Evolutionary conservation across 129 eudicot genomes (phyloP).

Genomic region (Centella asiatica): DNA sequence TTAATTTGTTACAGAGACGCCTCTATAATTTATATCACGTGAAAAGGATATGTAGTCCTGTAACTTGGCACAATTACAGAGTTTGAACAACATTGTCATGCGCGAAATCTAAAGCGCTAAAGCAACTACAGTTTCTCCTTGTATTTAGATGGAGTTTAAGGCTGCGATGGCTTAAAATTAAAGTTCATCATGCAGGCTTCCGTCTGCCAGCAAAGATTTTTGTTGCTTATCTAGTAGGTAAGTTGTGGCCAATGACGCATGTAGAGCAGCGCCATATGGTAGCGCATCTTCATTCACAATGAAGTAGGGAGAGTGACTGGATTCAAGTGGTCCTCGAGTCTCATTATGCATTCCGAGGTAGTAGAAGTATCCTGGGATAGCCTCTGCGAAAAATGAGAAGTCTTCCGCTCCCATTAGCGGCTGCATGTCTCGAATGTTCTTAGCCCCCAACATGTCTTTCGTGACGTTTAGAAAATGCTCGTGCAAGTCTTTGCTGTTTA

Average conservation of each 20-base stretch:
- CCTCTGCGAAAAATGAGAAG: constrained; percentile 43
- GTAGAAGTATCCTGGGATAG: constrained; percentile 47
- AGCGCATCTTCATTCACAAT: constrained; percentile 45
- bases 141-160: too few species aligned
- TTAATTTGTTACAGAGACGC: too few species aligned
- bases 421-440: constrained; percentile 24
- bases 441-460: constrained; percentile 34
- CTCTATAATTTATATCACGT: too few species aligned
- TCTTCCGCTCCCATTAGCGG: constrained; percentile 59
- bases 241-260: constrained; percentile 46
- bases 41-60: too few species aligned
- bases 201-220: background rate
- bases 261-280: constrained; percentile 58
- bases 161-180: too few species aligned
- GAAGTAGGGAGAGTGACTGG: constrained; percentile 40
- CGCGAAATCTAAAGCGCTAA: too few species aligned
- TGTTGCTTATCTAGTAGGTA: constrained; percentile 37
- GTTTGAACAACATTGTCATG: too few species aligned
- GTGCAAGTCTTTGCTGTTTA: constrained; percentile 29
- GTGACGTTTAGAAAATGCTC: constrained; percentile 31
- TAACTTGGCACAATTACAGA: too few species aligned
- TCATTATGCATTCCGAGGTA: constrained; percentile 40
- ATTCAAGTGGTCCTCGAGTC: constrained; percentile 21
- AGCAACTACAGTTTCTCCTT: too few species aligned
- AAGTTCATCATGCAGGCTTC: constrained; percentile 33